Evolutionary conservation across 495 filamentous ascomycete species (phyloP), one percentile per base, ranked within the genome.

Genomic region (Aspergillus saccharolyticus): DNA sequence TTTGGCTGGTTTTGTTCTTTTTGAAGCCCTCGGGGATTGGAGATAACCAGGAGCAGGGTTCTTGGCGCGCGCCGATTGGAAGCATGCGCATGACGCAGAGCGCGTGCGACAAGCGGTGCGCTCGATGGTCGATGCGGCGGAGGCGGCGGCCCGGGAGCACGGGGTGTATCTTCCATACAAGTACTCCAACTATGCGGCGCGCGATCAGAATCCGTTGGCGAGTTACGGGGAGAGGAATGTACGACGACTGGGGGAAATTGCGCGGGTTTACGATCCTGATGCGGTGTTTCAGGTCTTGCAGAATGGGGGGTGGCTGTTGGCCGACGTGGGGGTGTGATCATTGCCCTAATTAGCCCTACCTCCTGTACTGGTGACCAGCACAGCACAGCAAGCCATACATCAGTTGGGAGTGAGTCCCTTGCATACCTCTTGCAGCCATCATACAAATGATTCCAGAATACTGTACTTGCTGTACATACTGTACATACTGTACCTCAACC

Each of bases 111-210:
- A 17, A 3, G 63, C 64, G n/a, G 39, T 65, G 24, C 53, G 62
- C 45, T 53, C 44, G 15, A 64, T 67, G 52, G 56, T 49, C 44
- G 55, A 67, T 30, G 45, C 55, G 22, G 63, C 63, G 6, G 52
- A 56, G 10, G 63, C 64, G 4, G 57, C 73, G 15, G 78, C 83
- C 4, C 69, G 75, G 55, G 57, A 55, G 15, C 58, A 72, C 45
- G 72, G 71, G 0, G 18, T 81, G 24, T 67, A 71, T 48, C 64
- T 82, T 30, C 70, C 76, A 28, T 89, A 81, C 56, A 66, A 86
- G 39, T 87, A 88, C 21, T 50, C 47, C 6, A 50, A 50, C 47
- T 50, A 50, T 30, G 47, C 47, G 14, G 22, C 47, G 22, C 47
- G 22, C 22, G 47, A 50, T 30, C 55, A 52, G 47, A 47, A 57